Conservation (phyloP, 164 flowering plant species). For the Macadamia tetraphylla region DNA sequence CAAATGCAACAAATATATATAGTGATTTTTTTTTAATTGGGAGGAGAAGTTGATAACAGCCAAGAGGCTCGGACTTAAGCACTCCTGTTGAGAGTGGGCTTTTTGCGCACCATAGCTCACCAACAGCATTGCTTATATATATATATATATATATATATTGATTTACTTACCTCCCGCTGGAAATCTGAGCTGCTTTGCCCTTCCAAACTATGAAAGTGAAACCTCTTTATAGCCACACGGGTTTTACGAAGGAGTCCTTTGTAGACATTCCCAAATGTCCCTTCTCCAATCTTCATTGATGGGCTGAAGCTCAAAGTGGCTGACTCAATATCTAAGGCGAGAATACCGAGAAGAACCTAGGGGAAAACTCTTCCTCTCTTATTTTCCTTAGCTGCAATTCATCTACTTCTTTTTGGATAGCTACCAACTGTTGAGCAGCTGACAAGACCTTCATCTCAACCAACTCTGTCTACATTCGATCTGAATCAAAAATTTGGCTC, state of each 20-base stretch:
- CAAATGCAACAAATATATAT: too few relatives aligned
- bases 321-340: constrained; percentile 57
- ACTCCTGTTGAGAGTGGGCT: too few relatives aligned
- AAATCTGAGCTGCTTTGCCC: constrained; percentile 66
- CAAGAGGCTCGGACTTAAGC: too few relatives aligned
- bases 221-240: constrained; percentile 65
- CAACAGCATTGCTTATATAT: too few relatives aligned
- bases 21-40: too few relatives aligned
- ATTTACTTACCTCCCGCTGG: constrained; percentile 65
- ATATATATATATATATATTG: too few relatives aligned
- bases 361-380: constrained; percentile 10
- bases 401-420: constrained; percentile 45
- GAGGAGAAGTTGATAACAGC: too few relatives aligned
- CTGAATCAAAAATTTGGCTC: constrained; percentile 33
- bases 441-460: constrained; percentile 38
- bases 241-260: constrained; percentile 61
- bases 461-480: constrained; percentile 32
- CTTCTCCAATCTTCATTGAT: constrained; percentile 69
- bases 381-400: constrained; percentile 53
- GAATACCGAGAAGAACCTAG: constrained; percentile 44
- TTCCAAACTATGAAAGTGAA: constrained; percentile 38
- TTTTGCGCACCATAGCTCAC: too few relatives aligned
- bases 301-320: constrained; percentile 58
- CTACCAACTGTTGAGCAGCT: constrained; percentile 45
- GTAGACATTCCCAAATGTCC: constrained; percentile 76